phyloP scores from a whole-genome alignment of 1,139 yeast genomes.

The Kodamaea arcana region DNA sequence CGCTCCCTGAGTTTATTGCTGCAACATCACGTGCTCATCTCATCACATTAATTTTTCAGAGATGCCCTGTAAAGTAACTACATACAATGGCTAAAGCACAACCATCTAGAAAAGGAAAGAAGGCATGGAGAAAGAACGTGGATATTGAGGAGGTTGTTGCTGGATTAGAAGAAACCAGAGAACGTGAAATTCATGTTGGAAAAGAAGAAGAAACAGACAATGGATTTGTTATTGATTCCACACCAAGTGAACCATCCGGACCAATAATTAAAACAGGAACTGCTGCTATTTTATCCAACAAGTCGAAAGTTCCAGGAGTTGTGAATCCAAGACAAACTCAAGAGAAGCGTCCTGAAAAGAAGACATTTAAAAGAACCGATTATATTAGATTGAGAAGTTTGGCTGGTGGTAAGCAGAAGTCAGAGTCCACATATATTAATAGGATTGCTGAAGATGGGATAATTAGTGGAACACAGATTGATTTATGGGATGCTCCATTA shows the following conservation, averaged over 20 bases:
- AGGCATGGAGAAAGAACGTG: constrained; percentile 94
- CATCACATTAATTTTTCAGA: constrained; percentile 9
- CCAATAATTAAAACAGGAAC: constrained; percentile 54
- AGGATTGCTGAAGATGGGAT: constrained; percentile 62
- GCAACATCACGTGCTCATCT: constrained; percentile 8
- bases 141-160: constrained; percentile 75
- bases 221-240: constrained; percentile 61
- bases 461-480: constrained; percentile 45
- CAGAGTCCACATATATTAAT: constrained; percentile 47
- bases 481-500: constrained; percentile 59
- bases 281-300: constrained; percentile 67
- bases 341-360: constrained; percentile 16
- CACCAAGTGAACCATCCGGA: constrained; percentile 7
- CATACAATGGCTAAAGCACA: constrained; percentile 32
- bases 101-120: constrained; percentile 85
- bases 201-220: constrained; percentile 49
- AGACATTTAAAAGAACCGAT: constrained; percentile 56
- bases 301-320: constrained; percentile 77
- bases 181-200: constrained; percentile 65
- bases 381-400: constrained; percentile 66
- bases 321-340: constrained; percentile 28
- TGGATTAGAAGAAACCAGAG: constrained; percentile 66
- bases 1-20: too few relatives aligned
- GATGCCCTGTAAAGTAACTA: background rate
- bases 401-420: constrained; percentile 61